Evolutionary conservation across 75 land plant species (phyloP), one percentile per base, ranked within the genome.

Genomic region (Selaginella moellendorffii): DNA sequence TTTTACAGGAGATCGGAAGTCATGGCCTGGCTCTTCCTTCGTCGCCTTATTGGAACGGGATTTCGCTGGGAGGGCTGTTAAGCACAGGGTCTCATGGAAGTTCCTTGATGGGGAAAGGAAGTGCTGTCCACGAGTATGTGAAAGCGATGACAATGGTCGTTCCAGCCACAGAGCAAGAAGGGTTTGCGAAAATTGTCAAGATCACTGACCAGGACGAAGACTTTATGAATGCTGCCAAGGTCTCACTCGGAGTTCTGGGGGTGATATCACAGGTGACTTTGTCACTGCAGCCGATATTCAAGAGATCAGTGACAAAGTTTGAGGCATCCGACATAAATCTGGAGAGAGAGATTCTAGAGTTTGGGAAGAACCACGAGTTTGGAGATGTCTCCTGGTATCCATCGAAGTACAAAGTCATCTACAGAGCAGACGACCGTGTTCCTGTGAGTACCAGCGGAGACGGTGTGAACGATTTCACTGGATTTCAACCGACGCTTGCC

Each of bases 31-130:
- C 88, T 10, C 58, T 87, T 68, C 79, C 81, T 0, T 74, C 79
- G 31, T n/a, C 79, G 5, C 92, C 92, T 0, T 87, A 84, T 54
- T 84, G 92, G 92, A 71, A 70, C 67, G 92, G 92, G 1, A 23
- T 87, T 29, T 74, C 81, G 14, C 24, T 87, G 12, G 87, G 82
- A 2, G 88, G 92, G 0, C 5, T 84, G 25, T 21, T 87, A 8
- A 62, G 77, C 17, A 84, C 85, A 1, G 92, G 92, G 0, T 80
- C 88, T 14, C 92, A 87, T 61, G 92, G 92, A 18, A 87, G 92
- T 78, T 69, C 83, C 1, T 31, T 82, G 12, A 80, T 74, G 76
- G 88, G 88, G 26, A 76, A 76, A 29, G 92, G 92, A 5, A 82
- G 81, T 61, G 67, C 76, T 21, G 77, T 81, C 17, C 87, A 87